Percentiles rank a stretch among this genome's conserved stretches.
Evolutionary conservation across 371 early-diverging fungal species (phyloP).

Genomic region (Rhizomucor pusillus): DNA sequence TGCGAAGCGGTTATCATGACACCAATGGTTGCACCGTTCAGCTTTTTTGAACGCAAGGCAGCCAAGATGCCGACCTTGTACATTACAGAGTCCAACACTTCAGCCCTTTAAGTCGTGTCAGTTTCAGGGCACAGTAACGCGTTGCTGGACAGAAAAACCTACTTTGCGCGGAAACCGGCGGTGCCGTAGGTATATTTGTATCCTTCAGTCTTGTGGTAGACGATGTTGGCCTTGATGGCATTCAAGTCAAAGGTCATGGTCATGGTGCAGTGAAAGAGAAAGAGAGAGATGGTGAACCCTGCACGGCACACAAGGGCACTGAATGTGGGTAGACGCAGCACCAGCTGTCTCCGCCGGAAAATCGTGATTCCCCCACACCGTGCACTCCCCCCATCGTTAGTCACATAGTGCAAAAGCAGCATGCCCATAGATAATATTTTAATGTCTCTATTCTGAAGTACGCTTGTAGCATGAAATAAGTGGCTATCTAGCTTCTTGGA

Average conservation of each 20-base stretch:
- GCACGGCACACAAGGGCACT: too few species aligned
- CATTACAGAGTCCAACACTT: constrained; percentile 86
- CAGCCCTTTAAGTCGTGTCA: constrained; percentile 52
- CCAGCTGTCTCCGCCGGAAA: too few species aligned
- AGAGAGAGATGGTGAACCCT: background rate
- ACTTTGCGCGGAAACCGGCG: constrained; percentile 95
- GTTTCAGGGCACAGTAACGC: background rate
- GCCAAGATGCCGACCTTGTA: constrained; percentile 95
- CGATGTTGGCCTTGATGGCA: constrained; percentile 33
- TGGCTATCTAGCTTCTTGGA: too few species aligned
- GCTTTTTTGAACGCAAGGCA: constrained; percentile 84
- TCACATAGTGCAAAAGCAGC: too few species aligned
- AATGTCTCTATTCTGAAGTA: too few species aligned
- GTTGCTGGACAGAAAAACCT: constrained; percentile 22
- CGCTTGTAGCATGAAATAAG: too few species aligned
- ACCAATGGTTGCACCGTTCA: constrained; percentile 90
- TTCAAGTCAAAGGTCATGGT: constrained; percentile 27
- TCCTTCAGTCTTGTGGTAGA: constrained; percentile 27
- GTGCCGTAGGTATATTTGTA: constrained; percentile 88
- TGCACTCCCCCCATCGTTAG: too few species aligned
- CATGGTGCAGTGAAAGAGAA: constrained; percentile 6
- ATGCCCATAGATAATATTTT: too few species aligned
- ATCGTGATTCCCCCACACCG: too few species aligned
- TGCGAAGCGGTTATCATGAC: constrained; percentile 99
- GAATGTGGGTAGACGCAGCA: too few species aligned